Conservation (phyloP, 2,329 filamentous ascomycete genomes). For the Tolypocladium inflatum region DNA sequence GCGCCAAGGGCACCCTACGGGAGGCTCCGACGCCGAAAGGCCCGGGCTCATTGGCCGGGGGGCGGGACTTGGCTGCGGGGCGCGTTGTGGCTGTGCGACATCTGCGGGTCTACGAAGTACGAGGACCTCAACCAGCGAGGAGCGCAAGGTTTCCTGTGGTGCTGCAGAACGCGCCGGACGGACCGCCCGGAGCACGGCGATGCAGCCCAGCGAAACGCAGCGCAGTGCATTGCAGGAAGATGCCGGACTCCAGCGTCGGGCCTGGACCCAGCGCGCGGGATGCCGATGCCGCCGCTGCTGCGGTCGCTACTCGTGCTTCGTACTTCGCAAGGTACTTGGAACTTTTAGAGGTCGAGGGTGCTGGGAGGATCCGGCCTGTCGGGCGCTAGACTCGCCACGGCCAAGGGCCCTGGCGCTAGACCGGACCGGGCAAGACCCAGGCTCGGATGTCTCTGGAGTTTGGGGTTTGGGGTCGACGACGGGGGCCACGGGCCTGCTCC, state of each 20-base stretch:
- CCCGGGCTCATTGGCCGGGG: neutral
- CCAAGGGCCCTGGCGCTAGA: constrained; percentile 8
- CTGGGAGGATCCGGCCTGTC: neutral
- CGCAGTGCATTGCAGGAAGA: neutral
- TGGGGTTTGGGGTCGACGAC: neutral
- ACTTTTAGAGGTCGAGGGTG: neutral
- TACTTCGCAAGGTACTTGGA: no score
- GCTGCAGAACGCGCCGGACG: neutral
- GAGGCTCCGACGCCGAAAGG: neutral
- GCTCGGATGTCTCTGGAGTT: neutral
- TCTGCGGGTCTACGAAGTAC: neutral
- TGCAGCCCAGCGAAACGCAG: neutral
- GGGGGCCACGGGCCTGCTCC: neutral
- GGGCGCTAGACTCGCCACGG: constrained; percentile 1
- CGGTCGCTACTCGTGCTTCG: no score
- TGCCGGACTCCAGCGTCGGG: no score
- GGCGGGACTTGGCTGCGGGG: neutral
- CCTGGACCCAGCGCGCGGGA: no score
- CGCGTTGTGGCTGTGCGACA: neutral
- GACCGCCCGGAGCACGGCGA: neutral
- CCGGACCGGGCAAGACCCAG: constrained; percentile 5
- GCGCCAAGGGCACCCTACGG: neutral
- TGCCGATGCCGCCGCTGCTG: neutral
- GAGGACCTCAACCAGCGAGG: neutral
- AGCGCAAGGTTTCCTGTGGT: neutral